Base-by-base conservation (phyloP, 2,329 filamentous ascomycete genomes). In the Nemania serpens region DNA sequence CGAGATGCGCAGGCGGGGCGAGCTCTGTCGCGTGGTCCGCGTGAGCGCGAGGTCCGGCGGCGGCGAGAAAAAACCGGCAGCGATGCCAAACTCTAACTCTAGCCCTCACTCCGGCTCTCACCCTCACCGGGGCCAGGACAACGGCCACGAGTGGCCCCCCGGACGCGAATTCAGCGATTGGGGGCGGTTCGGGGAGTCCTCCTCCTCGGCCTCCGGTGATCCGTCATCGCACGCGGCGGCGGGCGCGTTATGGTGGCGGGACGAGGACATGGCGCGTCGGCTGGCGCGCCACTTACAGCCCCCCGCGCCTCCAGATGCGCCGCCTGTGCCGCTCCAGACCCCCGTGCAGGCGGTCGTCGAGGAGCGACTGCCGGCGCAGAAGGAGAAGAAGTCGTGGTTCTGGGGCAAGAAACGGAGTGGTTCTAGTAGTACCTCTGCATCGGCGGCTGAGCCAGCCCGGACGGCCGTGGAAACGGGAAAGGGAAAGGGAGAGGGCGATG, bases 251-350 rank as follows among this genome's bases (percentile, higher is more conserved):
- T 84, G 81, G 81, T 84, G 80, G 77, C 65, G 63, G 1, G 79
- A 84, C 48, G 80, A 80, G 58, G 70, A 68, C 2, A 76, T 81
- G 76, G 81, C 82, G 0, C 64, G 61, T 7, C 77, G 82, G 0
- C 68, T 84, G 11, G 81, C 81, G 11, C 71, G 65, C 3, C 75
- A 78, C 53, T 68, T 84, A 2, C 76, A 78, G 59, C 80, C 81
- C 0, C 65, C 73, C 15, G 48, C 43, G 11, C 36, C 22, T 17
- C 18, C 55, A 67, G 45, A 59, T n/a, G 41, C 64, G 25, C 47
- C 51, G 20, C 49, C 12, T 36, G 58, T n/a, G 17, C 33, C 58
- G 18, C 29, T 47, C 15, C 50, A 53, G 17, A 61, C 68, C 3
- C 65, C 70, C 0, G 71, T 77, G 10, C 73, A 73, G 49, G 66